phyloP scores from a whole-genome alignment of 495 filamentous ascomycete species.

The Penicillium fimorum region DNA sequence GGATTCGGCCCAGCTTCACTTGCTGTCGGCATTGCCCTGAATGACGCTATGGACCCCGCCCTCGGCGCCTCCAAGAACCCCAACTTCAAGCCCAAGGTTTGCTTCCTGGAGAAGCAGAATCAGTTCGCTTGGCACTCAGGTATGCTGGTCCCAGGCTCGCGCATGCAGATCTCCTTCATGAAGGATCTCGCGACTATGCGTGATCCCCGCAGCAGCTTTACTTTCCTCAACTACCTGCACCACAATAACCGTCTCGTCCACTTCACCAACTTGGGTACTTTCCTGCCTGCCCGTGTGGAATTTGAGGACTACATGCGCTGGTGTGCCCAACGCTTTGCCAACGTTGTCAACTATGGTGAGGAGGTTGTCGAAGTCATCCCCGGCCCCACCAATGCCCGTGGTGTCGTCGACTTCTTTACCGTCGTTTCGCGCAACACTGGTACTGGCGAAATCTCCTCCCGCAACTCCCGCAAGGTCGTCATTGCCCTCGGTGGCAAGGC shows the following conservation, averaged over 20 bases:
- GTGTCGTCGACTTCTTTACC: slow-evolving; percentile 52
- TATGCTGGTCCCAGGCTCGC: slow-evolving; percentile 89
- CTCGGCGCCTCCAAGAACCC: slow-evolving; percentile 19
- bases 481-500: slow-evolving; percentile 82
- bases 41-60: slow-evolving; percentile 60
- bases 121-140: slow-evolving; percentile 90
- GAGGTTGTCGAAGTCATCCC: slow-evolving; percentile 63
- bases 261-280: slow-evolving; percentile 88
- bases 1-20: slow-evolving; percentile 93
- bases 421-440: slow-evolving; percentile 53
- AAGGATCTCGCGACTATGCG: slow-evolving; percentile 92
- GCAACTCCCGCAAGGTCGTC: slow-evolving; percentile 75
- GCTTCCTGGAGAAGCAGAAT: slow-evolving; percentile 82
- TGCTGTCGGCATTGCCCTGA: slow-evolving; percentile 85
- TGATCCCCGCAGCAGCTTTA: slow-evolving; percentile 86
- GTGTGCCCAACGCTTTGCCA: slow-evolving; percentile 79
- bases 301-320: slow-evolving; percentile 95
- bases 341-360: slow-evolving; percentile 73
- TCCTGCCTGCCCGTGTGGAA: slow-evolving; percentile 80
- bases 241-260: slow-evolving; percentile 72
- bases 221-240: slow-evolving; percentile 92
- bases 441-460: slow-evolving; percentile 51
- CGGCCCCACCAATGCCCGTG: slow-evolving; percentile 32
- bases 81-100: slow-evolving; percentile 59
- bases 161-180: slow-evolving; percentile 98